Evolutionary conservation across 1,284 basidiomycete species (phyloP).

Genomic region (Ganoderma resinaceum): DNA sequence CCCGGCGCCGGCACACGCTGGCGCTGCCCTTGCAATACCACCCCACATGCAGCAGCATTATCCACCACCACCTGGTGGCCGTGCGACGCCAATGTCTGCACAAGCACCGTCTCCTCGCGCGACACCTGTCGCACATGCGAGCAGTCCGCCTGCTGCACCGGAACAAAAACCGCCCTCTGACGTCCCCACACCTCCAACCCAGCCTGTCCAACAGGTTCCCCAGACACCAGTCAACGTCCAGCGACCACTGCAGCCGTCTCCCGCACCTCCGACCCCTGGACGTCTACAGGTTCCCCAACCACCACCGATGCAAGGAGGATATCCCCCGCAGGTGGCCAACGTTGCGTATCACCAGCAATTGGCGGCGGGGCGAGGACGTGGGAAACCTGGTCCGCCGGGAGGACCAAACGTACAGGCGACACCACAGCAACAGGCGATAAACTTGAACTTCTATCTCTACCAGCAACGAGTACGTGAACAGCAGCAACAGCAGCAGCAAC

Average conservation of each 20-base stretch:
- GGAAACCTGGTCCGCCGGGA: not conserved
- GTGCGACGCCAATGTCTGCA: constrained; percentile 21
- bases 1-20: constrained; percentile 23
- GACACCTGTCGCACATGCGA: constrained; percentile 25
- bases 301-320: constrained; percentile 31
- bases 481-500: constrained; percentile 13
- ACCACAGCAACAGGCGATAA: not conserved
- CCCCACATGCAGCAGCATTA: constrained; percentile 31
- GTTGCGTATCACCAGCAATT: constrained; percentile 8
- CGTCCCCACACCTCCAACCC: constrained; percentile 11
- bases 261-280: constrained; percentile 7
- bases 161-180: constrained; percentile 20
- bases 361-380: not conserved
- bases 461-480: not conserved
- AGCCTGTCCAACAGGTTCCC: constrained; percentile 8
- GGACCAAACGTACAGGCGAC: not conserved
- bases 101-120: constrained; percentile 21
- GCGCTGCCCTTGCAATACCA: constrained; percentile 25
- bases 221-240: constrained; percentile 10
- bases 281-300: constrained; percentile 21
- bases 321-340: constrained; percentile 19
- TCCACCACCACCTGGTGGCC: constrained; percentile 20
- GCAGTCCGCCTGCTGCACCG: constrained; percentile 22
- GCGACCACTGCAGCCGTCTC: constrained; percentile 15
- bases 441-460: constrained; percentile 4